Base-by-base conservation (phyloP, 768 basidiomycete genomes). In the Sarcomyxa edulis region DNA sequence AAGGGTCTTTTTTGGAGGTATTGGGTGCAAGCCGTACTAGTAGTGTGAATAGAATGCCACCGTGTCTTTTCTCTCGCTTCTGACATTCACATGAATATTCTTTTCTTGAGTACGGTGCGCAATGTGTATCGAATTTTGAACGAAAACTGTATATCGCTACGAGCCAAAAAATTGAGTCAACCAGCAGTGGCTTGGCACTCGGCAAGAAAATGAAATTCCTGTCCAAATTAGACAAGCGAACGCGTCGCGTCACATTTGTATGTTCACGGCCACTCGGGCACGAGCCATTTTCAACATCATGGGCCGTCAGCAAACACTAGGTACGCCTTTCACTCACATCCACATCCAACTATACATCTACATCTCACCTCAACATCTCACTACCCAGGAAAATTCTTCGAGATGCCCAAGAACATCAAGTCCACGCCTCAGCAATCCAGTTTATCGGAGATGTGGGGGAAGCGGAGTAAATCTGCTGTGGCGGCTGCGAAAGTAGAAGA, bases 271-370 rank as follows among this genome's bases (percentile, higher is more conserved):
- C 7, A n/a, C 23, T 21, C 34, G 40, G 15, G 32, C 28, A 23
- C 22, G n/a, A 23, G 41, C 41, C 45, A 33, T 42, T 30, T 23
- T 43, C 10, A 45, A 30, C 33, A 40, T 45, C 35, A 88, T 87
- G 83, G 70, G 68, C 37, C 75, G 82, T 53, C 85, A 89, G 58
- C 81, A 80, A 58, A 87, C 85, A 1, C 66, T 89, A 32, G 79
- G 84, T 81, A 42, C 12, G 61, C 22, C 22, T 21, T 39, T 14
- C 18, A 27, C 16, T 14, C 14, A 36, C 21, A 1, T 21, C 9
- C 25, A 29, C 27, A 27, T 32, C 36, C 32, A 40, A n/a, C 7
- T 15, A n/a, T n/a, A n/a, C n/a, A n/a, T n/a, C 15, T 23, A 20
- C 12, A 19, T 40, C 8, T 24, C 25, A 5, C 28, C 22, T 26